Percentiles rank a stretch among this genome's conserved stretches.
Conservation (phyloP, 352 stramenopile genomes). For the Elongisporangium undulatum region DNA sequence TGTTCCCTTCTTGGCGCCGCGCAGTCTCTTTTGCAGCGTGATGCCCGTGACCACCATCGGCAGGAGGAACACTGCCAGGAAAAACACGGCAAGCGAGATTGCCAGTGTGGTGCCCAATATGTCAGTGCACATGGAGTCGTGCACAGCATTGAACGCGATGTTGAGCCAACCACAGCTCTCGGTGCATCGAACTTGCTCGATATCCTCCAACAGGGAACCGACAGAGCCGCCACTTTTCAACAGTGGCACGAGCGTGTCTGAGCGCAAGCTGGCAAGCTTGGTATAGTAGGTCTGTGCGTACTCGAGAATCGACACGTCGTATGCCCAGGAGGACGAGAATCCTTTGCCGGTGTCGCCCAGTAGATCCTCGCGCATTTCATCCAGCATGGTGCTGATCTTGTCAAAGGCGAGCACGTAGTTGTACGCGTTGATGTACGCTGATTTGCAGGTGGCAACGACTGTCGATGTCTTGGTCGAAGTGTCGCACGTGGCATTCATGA, state of each 20-base stretch:
- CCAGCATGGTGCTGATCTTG: constrained; percentile 51
- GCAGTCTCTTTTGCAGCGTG: constrained; percentile 75
- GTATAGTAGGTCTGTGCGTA: constrained; percentile 59
- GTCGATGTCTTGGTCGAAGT: constrained; percentile 3
- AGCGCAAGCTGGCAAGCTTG: constrained; percentile 37
- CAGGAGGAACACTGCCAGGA: constrained; percentile 70
- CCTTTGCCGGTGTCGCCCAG: constrained; percentile 55
- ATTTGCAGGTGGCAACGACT: constrained; percentile 35
- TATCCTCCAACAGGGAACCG: constrained; percentile 38
- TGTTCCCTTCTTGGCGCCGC: constrained; percentile 68
- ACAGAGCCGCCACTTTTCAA: constrained; percentile 36
- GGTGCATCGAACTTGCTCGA: constrained; percentile 67
- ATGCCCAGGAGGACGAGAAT: constrained; percentile 59
- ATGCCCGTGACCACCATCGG: constrained; percentile 69
- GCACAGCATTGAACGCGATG: constrained; percentile 74
- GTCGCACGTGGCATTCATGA: constrained; percentile 54
- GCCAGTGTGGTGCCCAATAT: constrained; percentile 73
- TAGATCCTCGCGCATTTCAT: constrained; percentile 71
- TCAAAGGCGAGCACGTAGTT: constrained; percentile 57
- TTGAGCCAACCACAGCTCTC: constrained; percentile 81
- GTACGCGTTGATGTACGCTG: constrained; percentile 47
- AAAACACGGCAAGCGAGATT: constrained; percentile 74
- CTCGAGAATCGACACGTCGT: constrained; percentile 56
- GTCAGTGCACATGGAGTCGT: constrained; percentile 66
- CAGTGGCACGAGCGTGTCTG: constrained; percentile 36